Conservation (phyloP, 1,284 basidiomycete genomes). For the Albatrellus sp. region DNA sequence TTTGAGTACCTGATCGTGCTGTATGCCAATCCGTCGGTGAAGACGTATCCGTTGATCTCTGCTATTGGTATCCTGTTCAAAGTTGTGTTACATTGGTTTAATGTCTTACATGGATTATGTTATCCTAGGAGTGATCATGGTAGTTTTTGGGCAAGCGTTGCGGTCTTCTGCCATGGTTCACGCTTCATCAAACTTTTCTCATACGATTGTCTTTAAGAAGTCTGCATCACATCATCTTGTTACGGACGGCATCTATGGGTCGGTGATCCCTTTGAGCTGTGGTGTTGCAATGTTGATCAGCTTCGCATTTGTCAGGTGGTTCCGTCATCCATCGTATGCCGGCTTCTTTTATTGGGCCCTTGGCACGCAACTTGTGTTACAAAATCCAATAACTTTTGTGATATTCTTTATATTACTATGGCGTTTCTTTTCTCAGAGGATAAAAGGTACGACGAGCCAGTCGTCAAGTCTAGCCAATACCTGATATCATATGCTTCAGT, state of each 20-base stretch:
- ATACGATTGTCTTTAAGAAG: conserved; percentile 71
- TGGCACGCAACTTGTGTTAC: conserved; percentile 87
- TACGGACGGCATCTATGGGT: conserved; percentile 80
- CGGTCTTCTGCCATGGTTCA: conserved; percentile 93
- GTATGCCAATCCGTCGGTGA: conserved; percentile 52
- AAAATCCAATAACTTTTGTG: conserved; percentile 71
- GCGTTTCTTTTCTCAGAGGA: conserved; percentile 81
- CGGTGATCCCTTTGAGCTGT: conserved; percentile 18
- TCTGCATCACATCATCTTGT: conserved; percentile 69
- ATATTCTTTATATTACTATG: conserved; percentile 59
- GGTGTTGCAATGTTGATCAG: conserved; percentile 1
- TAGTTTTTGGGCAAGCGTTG: conserved; percentile 64
- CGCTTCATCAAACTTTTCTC: conserved; percentile 88
- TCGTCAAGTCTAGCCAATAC: not conserved
- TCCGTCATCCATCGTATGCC: conserved; percentile 91
- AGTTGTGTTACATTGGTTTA: not conserved
- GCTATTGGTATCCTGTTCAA: conserved; percentile 36
- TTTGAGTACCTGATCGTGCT: conserved; percentile 69
- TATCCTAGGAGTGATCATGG: conserved; percentile 46
- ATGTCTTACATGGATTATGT: not conserved
- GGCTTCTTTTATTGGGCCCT: conserved; percentile 99
- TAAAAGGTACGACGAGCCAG: conserved; percentile 46
- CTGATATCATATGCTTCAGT: conserved; percentile 24
- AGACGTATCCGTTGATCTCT: conserved; percentile 42
- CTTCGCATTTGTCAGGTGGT: conserved; percentile 41